These are phyloP conservation scores for Axilococcus clingmanii DNA, from an alignment of 139 green algal species.

Conservation along the genomic window DNA sequence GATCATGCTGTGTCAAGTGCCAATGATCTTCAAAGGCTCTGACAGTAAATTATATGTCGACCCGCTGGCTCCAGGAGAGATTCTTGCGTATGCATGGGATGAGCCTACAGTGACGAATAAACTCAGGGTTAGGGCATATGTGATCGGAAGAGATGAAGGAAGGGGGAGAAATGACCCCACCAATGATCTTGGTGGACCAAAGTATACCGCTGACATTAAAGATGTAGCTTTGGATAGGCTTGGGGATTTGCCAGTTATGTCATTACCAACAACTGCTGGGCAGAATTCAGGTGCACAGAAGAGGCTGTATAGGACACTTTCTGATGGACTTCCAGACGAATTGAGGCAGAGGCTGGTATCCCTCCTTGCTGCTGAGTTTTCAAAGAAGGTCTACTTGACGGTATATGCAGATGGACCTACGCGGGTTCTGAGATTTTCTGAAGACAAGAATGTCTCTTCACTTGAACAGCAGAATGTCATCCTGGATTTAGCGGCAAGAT, in stretches of 20 bases:
- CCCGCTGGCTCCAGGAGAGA: conserved; percentile 18
- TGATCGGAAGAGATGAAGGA: not conserved
- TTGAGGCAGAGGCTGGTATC: conserved; percentile 36
- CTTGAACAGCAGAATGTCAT: conserved; percentile 47
- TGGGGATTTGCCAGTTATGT: conserved; percentile 19
- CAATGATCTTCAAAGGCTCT: not conserved
- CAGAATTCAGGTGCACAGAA: not conserved
- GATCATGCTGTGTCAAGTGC: conserved; percentile 50
- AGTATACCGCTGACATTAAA: conserved; percentile 12
- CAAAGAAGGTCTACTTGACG: conserved; percentile 60
- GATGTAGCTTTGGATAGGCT: conserved; percentile 40
- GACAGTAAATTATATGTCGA: conserved; percentile 18
- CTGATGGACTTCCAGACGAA: conserved; percentile 24
- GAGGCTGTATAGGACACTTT: conserved; percentile 15
- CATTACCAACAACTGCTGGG: conserved; percentile 28
- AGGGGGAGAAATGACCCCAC: not conserved
- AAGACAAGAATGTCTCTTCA: conserved; percentile 38
- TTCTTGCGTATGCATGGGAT: conserved; percentile 78
- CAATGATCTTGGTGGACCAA: conserved; percentile 15
- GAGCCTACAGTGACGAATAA: conserved; percentile 47
- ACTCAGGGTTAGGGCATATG: conserved; percentile 33
- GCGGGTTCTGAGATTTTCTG: conserved; percentile 70
- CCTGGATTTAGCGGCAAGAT: conserved; percentile 41
- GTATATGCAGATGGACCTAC: conserved; percentile 81
- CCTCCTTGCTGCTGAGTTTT: conserved; percentile 40